Evolutionary conservation across 805 yeast species (phyloP).

Genomic region (Candida succiphila): DNA sequence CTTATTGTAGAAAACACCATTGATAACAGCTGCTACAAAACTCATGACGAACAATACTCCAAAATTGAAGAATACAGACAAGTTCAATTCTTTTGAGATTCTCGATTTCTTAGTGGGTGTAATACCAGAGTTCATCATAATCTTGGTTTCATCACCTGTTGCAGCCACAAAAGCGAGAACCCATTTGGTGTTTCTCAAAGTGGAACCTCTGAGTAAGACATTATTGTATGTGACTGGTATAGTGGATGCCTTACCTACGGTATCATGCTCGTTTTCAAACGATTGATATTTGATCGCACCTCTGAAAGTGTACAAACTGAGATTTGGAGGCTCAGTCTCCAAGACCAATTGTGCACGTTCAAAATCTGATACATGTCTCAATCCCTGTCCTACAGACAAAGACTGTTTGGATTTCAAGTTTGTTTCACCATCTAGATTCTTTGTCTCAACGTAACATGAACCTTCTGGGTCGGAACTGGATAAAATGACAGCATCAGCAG

Average conservation of each 20-base stretch:
- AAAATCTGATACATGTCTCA: constrained; percentile 50
- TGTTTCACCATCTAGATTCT: constrained; percentile 69
- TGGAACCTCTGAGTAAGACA: constrained; percentile 60
- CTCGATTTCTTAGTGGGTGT: constrained; percentile 68
- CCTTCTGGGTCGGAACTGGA: constrained; percentile 63
- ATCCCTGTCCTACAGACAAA: constrained; percentile 37
- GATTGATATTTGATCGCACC: constrained; percentile 58
- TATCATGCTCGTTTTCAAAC: constrained; percentile 21
- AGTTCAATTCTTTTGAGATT: constrained; percentile 56
- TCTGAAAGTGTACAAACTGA: constrained; percentile 52
- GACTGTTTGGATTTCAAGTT: constrained; percentile 54
- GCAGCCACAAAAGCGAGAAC: constrained; percentile 64
- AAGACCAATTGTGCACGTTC: constrained; percentile 48
- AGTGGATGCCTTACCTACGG: constrained; percentile 20
- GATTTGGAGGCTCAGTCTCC: constrained; percentile 67
- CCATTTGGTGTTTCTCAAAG: constrained; percentile 70
- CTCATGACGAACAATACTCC: constrained; percentile 51
- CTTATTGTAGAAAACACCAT: constrained; percentile 51
- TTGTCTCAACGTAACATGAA: constrained; percentile 59
- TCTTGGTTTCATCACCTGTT: constrained; percentile 69
- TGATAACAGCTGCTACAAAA: constrained; percentile 58
- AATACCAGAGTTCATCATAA: constrained; percentile 68
- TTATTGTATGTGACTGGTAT: constrained; percentile 59
- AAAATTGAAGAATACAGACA: constrained; percentile 58
- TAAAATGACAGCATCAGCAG: constrained; percentile 61